phyloP scores from a whole-genome alignment of 371 early-diverging fungal genomes.

The Haplosporangium sp. region DNA sequence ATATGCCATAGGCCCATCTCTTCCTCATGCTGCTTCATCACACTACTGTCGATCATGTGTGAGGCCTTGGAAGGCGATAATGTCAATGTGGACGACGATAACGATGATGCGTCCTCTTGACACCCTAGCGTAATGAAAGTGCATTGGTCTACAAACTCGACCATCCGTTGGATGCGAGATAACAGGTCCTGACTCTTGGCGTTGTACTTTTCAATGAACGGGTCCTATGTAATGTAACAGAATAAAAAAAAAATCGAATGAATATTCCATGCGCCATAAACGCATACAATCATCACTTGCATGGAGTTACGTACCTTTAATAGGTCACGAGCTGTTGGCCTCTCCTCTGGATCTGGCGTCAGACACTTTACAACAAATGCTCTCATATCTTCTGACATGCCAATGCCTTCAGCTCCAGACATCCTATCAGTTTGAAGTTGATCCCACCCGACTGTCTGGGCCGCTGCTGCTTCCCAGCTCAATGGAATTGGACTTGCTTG shows the following conservation, averaged over 20 bases:
- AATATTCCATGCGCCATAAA: no score
- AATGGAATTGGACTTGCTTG: no score
- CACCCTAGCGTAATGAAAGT: constrained; percentile 16
- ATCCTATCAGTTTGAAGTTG: background rate
- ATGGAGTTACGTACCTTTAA: constrained; percentile 17
- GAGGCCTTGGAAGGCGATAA: constrained; percentile 29
- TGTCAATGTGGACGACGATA: constrained; percentile 9
- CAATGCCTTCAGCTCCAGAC: constrained; percentile 36
- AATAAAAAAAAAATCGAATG: background rate
- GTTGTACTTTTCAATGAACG: constrained; percentile 24
- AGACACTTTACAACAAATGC: constrained; percentile 62
- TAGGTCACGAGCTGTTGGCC: constrained; percentile 62
- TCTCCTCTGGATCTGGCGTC: constrained; percentile 64
- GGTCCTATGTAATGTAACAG: constrained; percentile 54
- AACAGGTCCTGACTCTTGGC: constrained; percentile 17
- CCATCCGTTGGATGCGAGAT: constrained; percentile 28
- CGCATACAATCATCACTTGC: no score
- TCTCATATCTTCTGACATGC: constrained; percentile 59
- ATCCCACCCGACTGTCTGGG: constrained; percentile 6
- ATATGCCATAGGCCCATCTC: constrained; percentile 27
- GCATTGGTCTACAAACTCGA: constrained; percentile 47
- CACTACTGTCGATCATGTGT: constrained; percentile 32
- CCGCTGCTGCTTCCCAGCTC: constrained; percentile 6
- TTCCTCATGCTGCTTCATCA: constrained; percentile 26
- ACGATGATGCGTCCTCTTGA: background rate